A percentile compares a stretch with the other conserved stretches of the same genome.
Evolutionary conservation across 129 eudicot species (phyloP).

Genomic region (carrot (Daucus carota)): DNA sequence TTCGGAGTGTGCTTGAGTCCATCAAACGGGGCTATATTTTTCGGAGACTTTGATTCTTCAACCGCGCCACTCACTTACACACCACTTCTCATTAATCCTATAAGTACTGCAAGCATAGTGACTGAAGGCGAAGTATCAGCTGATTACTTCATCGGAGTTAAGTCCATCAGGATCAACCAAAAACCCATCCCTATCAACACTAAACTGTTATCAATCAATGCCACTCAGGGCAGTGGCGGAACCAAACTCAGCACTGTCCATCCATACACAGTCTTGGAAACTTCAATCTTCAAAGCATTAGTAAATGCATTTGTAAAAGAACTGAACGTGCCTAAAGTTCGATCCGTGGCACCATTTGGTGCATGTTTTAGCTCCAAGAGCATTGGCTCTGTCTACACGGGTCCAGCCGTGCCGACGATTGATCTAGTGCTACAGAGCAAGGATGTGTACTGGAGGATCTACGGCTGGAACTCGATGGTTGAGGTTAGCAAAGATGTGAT

Average conservation of each 20-base stretch:
- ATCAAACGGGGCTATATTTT: neutral
- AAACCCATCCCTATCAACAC: neutral
- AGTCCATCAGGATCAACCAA: slow-evolving; percentile 14
- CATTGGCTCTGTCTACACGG: neutral
- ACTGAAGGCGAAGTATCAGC: slow-evolving; percentile 1
- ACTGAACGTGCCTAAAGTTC: neutral
- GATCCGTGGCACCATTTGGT: neutral
- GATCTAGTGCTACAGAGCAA: slow-evolving; percentile 21
- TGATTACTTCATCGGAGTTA: slow-evolving; percentile 22
- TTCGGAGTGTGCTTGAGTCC: slow-evolving; percentile 15
- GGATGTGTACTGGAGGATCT: slow-evolving; percentile 26
- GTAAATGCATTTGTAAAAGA: neutral
- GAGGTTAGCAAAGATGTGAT: slow-evolving; percentile 11
- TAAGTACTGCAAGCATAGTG: too few species aligned
- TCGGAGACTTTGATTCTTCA: neutral
- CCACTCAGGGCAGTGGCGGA: slow-evolving; percentile 31
- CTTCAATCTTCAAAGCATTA: neutral
- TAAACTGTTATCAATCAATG: neutral
- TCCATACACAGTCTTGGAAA: slow-evolving; percentile 36
- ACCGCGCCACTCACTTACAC: too few species aligned
- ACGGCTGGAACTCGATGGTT: slow-evolving; percentile 16
- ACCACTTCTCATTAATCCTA: too few species aligned
- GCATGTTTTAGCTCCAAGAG: neutral
- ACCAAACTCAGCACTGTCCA: slow-evolving; percentile 36
- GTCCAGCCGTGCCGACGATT: slow-evolving; percentile 15